Conservation (phyloP, 495 filamentous ascomycete genomes). For the Xylaria bambusicola region DNA sequence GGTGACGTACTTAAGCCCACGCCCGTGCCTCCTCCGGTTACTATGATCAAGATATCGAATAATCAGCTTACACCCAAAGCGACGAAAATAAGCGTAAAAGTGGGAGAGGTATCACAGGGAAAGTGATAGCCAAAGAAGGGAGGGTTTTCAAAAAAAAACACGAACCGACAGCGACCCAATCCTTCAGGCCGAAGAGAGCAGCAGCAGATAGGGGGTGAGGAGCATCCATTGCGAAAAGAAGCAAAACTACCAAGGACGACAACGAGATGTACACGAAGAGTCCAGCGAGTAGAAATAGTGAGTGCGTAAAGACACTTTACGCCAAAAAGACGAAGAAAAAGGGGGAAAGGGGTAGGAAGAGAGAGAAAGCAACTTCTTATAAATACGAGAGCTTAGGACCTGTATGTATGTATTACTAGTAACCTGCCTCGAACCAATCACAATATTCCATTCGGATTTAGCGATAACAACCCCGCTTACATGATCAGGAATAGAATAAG, state of each 20-base stretch:
- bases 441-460: background rate
- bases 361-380: too few species aligned
- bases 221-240: slow-evolving; percentile 24
- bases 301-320: background rate
- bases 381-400: background rate
- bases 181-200: slow-evolving; percentile 29
- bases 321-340: background rate
- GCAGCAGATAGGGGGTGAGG: slow-evolving; percentile 33
- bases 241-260: background rate
- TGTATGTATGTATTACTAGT: slow-evolving; percentile 1
- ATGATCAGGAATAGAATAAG: background rate
- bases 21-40: slow-evolving; percentile 61
- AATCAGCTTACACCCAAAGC: background rate
- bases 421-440: slow-evolving; percentile 8
- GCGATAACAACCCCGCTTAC: too few species aligned
- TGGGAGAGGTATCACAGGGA: too few species aligned
- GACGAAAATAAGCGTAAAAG: background rate
- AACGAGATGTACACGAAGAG: background rate
- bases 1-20: slow-evolving; percentile 54
- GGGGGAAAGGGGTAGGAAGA: slow-evolving; percentile 11
- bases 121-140: too few species aligned
- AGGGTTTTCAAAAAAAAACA: slow-evolving; percentile 21
- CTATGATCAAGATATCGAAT: slow-evolving; percentile 20
- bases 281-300: background rate
- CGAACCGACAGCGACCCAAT: slow-evolving; percentile 31